Evolutionary conservation across 345 rosid genomes (phyloP), one percentile per base, ranked within the genome.

Genomic region (Eucalyptus lansdowneana): DNA sequence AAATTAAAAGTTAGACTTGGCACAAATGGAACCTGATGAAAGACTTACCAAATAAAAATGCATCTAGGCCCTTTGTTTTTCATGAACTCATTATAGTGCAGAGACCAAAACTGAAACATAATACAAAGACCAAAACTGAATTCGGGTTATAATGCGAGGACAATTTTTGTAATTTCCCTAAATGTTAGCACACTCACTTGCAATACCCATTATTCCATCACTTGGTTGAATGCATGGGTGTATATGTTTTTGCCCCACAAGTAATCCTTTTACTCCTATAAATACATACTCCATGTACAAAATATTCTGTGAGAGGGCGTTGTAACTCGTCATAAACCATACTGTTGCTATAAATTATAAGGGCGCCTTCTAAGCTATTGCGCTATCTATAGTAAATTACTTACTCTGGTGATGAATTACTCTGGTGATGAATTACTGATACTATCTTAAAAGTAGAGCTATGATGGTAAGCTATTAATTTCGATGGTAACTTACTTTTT

Each of bases 11-110:
- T 8, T 8, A 53, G 67, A 58, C 67, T 58, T 25, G 67, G 67
- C 67, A 58, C n/a, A 58, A 58, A 58, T 58, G 13, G 7, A 24
- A 24, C 67, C 25, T 58, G 67, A 58, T 3, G 67, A 58, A 24
- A 58, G 67, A 25, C n/a, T 87, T 87, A 92, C 92, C 91, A 17
- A 88, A 92, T 37, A 92, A 58, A 72, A 91, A 90, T 2, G 62
- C 51, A 49, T 93, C 93, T 88, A 94, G 89, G 31, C 93, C 93
- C 81, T 8, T 87, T 92, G 85, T 92, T 92, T 12, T 91, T 88
- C 93, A 92, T 87, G 91, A 87, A 91, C 80, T 92, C 91, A n/a
- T 91, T 58, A 25, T 25, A 25, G n/a, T 58, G 58, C 58, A 53
- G 25, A 53, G 58, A 53, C 56, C 56, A 53, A 53, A 53, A 53